Evolutionary conservation across 305 asterid species (phyloP).

Genomic region (Fraxinus nigra): DNA sequence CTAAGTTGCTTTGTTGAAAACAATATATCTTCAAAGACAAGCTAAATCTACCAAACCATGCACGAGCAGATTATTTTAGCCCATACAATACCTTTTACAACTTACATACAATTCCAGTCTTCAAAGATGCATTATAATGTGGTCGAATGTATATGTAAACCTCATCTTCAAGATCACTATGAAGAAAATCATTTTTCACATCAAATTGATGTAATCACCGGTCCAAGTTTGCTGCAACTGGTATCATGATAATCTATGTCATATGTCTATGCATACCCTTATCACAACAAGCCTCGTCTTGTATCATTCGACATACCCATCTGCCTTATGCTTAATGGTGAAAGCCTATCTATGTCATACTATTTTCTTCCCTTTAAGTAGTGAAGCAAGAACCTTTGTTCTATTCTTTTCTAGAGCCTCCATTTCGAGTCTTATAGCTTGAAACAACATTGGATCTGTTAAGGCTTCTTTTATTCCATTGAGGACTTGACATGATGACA

Average conservation of each 20-base stretch:
- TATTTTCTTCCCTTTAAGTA: background rate
- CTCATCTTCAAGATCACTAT: background rate
- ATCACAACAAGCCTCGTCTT: background rate
- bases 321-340: background rate
- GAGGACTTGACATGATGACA: too few relatives aligned
- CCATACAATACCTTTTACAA: background rate
- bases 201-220: background rate
- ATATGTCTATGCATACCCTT: background rate
- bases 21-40: background rate
- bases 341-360: background rate
- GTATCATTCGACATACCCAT: background rate
- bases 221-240: background rate
- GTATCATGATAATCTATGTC: background rate
- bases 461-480: background rate
- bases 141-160: background rate
- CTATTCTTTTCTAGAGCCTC: background rate
- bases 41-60: background rate
- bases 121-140: background rate
- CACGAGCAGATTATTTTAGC: background rate
- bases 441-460: background rate
- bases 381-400: background rate
- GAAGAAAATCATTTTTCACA: background rate
- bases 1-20: background rate
- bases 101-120: too few relatives aligned
- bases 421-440: background rate